Conservation (phyloP, 2,329 filamentous ascomycete species). For the Penicillium thymicola region DNA sequence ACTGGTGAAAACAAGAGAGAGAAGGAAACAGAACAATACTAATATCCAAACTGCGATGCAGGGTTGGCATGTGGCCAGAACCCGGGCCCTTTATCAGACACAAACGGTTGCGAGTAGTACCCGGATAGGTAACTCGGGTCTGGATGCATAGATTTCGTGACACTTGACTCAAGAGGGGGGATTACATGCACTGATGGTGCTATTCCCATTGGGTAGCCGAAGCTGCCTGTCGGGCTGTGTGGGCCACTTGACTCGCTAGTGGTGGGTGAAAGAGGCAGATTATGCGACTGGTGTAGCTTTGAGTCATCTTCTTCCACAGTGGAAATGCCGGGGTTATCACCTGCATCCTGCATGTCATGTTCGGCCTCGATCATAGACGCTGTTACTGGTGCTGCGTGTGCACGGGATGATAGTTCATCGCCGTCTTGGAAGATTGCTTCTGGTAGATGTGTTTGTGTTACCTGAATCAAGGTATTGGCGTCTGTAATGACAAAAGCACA, state of each 20-base stretch:
- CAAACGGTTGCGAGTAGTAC: conserved; percentile 16
- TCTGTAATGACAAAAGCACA: conserved; percentile 4
- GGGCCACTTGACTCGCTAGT: conserved; percentile 24
- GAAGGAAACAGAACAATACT: background rate
- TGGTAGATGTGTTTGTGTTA: conserved; percentile 20
- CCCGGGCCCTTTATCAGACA: conserved; percentile 11
- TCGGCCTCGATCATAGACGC: background rate
- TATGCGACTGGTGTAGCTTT: conserved; percentile 1
- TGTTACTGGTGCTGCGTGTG: conserved; percentile 7
- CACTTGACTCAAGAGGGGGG: conserved; percentile 5
- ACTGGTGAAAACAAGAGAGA: background rate
- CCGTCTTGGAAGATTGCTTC: conserved; percentile 12
- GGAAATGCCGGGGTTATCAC: background rate
- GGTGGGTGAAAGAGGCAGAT: conserved; percentile 17
- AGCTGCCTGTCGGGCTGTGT: conserved; percentile 16
- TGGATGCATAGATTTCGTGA: conserved; percentile 11
- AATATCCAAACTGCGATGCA: conserved; percentile 19
- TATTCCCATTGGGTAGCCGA: conserved; percentile 13
- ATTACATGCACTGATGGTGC: conserved; percentile 7
- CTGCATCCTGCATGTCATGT: conserved; percentile 1
- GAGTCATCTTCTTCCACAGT: conserved; percentile 7
- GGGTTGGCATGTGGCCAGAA: conserved; percentile 17
- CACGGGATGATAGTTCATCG: conserved; percentile 5
- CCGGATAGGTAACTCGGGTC: conserved; percentile 13
- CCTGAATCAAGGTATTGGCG: conserved; percentile 19